Conservation (phyloP, 1,139 yeast species). For the Kazachstania sp. region DNA sequence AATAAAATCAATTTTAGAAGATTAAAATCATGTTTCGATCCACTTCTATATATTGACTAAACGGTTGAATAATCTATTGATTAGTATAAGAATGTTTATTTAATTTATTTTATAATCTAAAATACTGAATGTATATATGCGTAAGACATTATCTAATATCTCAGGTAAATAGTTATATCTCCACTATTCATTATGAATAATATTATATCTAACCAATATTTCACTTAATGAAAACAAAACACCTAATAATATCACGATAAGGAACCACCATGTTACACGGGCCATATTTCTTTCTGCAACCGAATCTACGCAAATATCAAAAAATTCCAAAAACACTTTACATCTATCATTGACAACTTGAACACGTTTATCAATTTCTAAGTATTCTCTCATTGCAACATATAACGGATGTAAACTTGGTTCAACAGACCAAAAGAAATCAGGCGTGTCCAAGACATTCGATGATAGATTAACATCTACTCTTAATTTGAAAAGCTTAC, state of each 20-base stretch:
- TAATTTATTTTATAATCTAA: no score
- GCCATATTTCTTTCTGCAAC: constrained; percentile 90
- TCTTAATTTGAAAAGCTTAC: constrained; percentile 76
- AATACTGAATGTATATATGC: no score
- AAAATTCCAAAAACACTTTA: constrained; percentile 85
- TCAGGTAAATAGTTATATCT: not conserved
- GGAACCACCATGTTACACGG: constrained; percentile 84
- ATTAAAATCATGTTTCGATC: no score
- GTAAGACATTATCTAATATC: no score
- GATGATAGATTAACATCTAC: constrained; percentile 91
- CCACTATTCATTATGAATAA: constrained; percentile 31
- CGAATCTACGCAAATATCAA: constrained; percentile 87
- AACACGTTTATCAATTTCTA: constrained; percentile 90
- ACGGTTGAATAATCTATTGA: no score
- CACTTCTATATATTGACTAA: no score
- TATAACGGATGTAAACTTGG: constrained; percentile 92
- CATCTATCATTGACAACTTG: constrained; percentile 90
- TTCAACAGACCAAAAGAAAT: constrained; percentile 92
- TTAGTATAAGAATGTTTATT: no score
- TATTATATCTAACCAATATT: constrained; percentile 47
- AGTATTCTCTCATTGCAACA: constrained; percentile 79
- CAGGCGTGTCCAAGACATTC: constrained; percentile 89
- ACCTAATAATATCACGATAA: constrained; percentile 71
- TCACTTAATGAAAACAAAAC: constrained; percentile 60
- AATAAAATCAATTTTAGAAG: no score